Conservation (phyloP, 2,329 filamentous ascomycete species). For the Trichoderma semiorbis region DNA sequence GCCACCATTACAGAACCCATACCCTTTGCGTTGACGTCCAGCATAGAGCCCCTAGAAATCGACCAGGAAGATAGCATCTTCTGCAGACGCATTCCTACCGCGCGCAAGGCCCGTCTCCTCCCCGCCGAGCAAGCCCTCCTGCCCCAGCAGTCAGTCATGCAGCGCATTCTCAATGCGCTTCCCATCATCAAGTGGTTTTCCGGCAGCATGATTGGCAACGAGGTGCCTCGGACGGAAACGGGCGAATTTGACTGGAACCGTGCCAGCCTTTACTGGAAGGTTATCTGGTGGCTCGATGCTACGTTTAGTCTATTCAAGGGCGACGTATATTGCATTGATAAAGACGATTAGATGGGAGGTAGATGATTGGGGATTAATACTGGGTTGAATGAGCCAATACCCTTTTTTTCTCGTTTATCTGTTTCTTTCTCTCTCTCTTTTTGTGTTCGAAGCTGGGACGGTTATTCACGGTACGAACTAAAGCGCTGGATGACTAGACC, state of each 20-base stretch:
- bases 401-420: background rate
- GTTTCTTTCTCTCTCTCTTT: background rate
- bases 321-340: slow-evolving; percentile 55
- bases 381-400: background rate
- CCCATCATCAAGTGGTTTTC: slow-evolving; percentile 72
- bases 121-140: slow-evolving; percentile 68
- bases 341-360: slow-evolving; percentile 47
- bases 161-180: slow-evolving; percentile 61
- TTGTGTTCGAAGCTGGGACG: background rate
- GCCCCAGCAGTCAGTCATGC: slow-evolving; percentile 62
- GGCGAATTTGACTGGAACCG: slow-evolving; percentile 75
- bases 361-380: background rate
- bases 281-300: slow-evolving; percentile 61
- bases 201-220: slow-evolving; percentile 68
- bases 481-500: background rate
- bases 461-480: background rate
- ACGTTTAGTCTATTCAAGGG: slow-evolving; percentile 57
- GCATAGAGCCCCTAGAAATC: slow-evolving; percentile 30
- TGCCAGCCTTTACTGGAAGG: slow-evolving; percentile 64
- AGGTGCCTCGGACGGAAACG: slow-evolving; percentile 67
- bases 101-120: slow-evolving; percentile 61
- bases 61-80: slow-evolving; percentile 41
- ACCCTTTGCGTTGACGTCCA: slow-evolving; percentile 20
- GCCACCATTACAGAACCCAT: slow-evolving; percentile 41
- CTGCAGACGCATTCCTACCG: slow-evolving; percentile 63